Evolutionary conservation across 2,329 filamentous ascomycete genomes (phyloP).

Genomic region (Myriosclerotinia curreyana): DNA sequence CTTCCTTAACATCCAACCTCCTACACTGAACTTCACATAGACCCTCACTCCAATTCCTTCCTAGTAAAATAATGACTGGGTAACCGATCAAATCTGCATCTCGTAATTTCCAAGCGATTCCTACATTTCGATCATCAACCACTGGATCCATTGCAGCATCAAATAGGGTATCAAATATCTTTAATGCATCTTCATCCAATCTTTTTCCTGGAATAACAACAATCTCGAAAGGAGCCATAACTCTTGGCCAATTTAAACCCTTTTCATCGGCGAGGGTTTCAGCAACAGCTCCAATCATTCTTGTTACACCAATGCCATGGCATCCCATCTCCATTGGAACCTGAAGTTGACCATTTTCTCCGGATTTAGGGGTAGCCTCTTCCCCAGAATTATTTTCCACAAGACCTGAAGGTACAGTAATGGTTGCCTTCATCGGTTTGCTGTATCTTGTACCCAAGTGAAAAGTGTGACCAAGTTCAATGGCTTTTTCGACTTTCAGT

Average conservation of each 20-base stretch:
- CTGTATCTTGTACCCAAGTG: slow-evolving; percentile 89
- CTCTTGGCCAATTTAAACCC: slow-evolving; percentile 84
- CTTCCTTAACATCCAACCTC: slow-evolving; percentile 30
- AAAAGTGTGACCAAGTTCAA: slow-evolving; percentile 95
- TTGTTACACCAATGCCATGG: slow-evolving; percentile 89
- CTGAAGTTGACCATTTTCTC: slow-evolving; percentile 15
- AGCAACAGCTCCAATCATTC: slow-evolving; percentile 83
- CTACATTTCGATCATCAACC: slow-evolving; percentile 68
- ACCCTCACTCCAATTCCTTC: slow-evolving; percentile 58
- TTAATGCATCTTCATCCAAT: slow-evolving; percentile 48
- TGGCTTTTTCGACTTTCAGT: slow-evolving; percentile 66
- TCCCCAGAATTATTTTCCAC: slow-evolving; percentile 25
- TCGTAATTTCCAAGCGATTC: slow-evolving; percentile 78
- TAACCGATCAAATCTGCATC: slow-evolving; percentile 91
- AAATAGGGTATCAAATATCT: slow-evolving; percentile 62
- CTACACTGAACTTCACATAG: slow-evolving; percentile 39
- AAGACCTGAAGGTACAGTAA: slow-evolving; percentile 46
- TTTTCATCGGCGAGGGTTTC: slow-evolving; percentile 67
- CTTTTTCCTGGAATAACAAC: slow-evolving; percentile 58
- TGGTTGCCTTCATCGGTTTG: slow-evolving; percentile 63
- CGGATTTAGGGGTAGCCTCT: background rate
- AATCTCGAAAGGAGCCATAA: slow-evolving; percentile 80
- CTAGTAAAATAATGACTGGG: slow-evolving; percentile 77
- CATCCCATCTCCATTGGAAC: slow-evolving; percentile 87
- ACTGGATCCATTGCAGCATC: slow-evolving; percentile 55